Conservation (phyloP, 257 asterid species). For the Euphrasia confusa region DNA sequence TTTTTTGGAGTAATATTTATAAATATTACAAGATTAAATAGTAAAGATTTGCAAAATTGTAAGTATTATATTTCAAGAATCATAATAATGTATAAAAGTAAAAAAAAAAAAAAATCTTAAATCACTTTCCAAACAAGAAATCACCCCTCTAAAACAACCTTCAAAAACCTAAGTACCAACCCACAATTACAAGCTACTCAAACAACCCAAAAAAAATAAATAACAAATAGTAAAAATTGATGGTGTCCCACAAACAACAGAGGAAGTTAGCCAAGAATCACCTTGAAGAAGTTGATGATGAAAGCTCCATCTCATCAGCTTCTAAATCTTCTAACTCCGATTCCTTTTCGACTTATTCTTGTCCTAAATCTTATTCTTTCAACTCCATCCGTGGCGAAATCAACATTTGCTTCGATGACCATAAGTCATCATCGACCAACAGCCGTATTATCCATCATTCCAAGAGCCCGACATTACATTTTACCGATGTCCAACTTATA, state of each 20-base stretch:
- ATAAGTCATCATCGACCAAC: not conserved
- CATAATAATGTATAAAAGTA: no score
- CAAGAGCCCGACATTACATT: not conserved
- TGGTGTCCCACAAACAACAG: conserved; percentile 5
- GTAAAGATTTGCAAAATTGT: no score
- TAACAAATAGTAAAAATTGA: not conserved
- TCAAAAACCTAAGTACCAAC: not conserved
- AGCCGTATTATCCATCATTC: not conserved
- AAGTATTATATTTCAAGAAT: no score
- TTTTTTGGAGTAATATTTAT: no score
- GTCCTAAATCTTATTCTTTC: not conserved
- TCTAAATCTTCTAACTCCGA: not conserved
- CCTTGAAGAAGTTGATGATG: not conserved
- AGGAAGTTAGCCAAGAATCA: not conserved
- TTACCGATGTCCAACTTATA: not conserved
- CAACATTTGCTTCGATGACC: not conserved
- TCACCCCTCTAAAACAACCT: not conserved
- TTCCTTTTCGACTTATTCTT: not conserved
- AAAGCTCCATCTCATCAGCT: conserved; percentile 4
- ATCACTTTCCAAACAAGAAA: not conserved
- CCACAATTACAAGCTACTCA: not conserved
- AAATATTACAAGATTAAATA: no score
- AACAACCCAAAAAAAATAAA: not conserved
- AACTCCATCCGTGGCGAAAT: not conserved
- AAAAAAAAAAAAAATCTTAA: not conserved